Percentiles rank a stretch among this genome's conserved stretches.
Evolutionary conservation across 371 early-diverging fungal genomes (phyloP).

Genomic region (Mucor indicus): DNA sequence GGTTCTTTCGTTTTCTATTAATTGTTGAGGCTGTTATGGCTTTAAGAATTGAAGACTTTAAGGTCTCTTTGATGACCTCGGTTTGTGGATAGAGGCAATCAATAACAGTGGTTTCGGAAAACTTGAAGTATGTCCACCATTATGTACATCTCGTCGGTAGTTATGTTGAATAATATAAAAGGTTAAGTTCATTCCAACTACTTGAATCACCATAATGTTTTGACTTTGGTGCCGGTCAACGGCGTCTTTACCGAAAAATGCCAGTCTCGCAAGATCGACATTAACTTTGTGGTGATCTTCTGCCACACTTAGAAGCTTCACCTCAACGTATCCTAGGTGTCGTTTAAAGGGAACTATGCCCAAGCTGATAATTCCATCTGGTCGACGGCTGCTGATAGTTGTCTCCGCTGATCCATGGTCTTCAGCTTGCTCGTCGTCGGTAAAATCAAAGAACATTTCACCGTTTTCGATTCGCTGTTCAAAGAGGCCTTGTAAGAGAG

Average conservation of each 20-base stretch:
- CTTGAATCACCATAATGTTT: not conserved
- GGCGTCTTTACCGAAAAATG: not conserved
- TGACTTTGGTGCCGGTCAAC: not conserved
- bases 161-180: not conserved
- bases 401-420: not conserved
- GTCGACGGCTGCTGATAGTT: not conserved
- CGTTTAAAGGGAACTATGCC: not conserved
- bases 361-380: not conserved
- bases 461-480: not conserved
- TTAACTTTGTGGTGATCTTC: not conserved
- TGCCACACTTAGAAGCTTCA: not conserved
- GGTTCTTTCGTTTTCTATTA: not conserved
- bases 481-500: not conserved
- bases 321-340: not conserved
- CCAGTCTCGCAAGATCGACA: not conserved
- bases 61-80: not conserved
- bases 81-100: not conserved
- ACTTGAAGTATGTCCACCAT: not conserved
- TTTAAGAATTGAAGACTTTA: not conserved
- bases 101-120: not conserved
- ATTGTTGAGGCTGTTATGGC: not conserved
- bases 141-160: not conserved
- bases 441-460: not conserved
- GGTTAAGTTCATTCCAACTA: not conserved
- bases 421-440: not conserved